phyloP scores from a whole-genome alignment of 495 filamentous ascomycete species.

The Aspergillus cristatus region DNA sequence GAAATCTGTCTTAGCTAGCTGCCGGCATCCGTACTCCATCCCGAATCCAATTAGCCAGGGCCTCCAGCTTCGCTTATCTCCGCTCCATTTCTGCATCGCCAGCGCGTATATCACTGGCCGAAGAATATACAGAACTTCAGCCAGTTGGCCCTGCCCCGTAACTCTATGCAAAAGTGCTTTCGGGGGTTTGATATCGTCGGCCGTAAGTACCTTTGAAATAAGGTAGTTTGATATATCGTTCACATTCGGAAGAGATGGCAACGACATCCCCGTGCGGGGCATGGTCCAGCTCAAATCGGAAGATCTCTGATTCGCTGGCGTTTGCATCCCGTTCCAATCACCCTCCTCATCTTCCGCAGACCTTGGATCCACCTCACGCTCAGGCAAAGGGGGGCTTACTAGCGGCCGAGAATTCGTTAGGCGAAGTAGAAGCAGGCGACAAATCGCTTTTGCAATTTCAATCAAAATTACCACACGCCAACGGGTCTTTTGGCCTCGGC shows the following conservation, averaged over 20 bases:
- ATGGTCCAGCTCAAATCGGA: conserved; percentile 69
- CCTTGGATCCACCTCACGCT: conserved; percentile 63
- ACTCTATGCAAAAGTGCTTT: conserved; percentile 66
- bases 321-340: conserved; percentile 41
- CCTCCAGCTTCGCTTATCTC: conserved; percentile 60
- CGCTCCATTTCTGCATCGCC: conserved; percentile 60
- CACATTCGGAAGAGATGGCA: conserved; percentile 71
- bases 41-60: conserved; percentile 86
- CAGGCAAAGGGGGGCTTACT: conserved; percentile 75
- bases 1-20: conserved; percentile 67
- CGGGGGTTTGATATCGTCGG: conserved; percentile 92
- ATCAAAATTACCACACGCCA: conserved; percentile 88
- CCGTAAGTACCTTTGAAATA: conserved; percentile 81
- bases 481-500: conserved; percentile 68
- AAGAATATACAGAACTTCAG: conserved; percentile 85
- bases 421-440: conserved; percentile 70
- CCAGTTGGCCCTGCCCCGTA: conserved; percentile 61
- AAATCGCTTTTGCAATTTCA: conserved; percentile 80
- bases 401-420: conserved; percentile 81
- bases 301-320: conserved; percentile 35
- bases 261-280: conserved; percentile 79
- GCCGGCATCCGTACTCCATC: conserved; percentile 78
- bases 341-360: conserved; percentile 46
- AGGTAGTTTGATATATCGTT: conserved; percentile 77
- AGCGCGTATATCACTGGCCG: conserved; percentile 83